A percentile compares a stretch with the other conserved stretches of the same genome.
Conservation (phyloP, 495 filamentous ascomycete genomes). For the Ascobolus immersus region DNA sequence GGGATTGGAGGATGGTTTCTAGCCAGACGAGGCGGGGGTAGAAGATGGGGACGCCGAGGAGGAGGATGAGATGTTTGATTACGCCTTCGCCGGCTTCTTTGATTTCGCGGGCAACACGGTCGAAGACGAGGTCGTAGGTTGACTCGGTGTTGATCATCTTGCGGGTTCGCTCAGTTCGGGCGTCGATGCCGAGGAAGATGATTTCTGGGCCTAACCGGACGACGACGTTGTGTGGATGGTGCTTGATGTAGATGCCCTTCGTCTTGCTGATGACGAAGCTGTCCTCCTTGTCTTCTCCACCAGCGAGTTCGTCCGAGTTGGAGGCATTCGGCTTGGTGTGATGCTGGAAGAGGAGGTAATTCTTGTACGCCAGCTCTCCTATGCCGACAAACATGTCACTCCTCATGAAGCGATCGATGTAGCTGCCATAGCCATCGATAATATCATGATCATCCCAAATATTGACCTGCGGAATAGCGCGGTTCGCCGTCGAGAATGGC, state of each 20-base stretch:
- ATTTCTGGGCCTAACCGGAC: constrained; percentile 62
- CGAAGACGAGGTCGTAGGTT: constrained; percentile 65
- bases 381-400: constrained; percentile 80
- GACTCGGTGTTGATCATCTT: constrained; percentile 78
- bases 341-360: constrained; percentile 88
- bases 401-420: constrained; percentile 81
- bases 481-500: constrained; percentile 63
- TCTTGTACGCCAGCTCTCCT: constrained; percentile 62
- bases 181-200: constrained; percentile 69
- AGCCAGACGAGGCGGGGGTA: constrained; percentile 90
- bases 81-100: constrained; percentile 22
- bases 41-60: constrained; percentile 80
- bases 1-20: constrained; percentile 63
- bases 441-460: constrained; percentile 53
- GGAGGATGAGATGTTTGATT: constrained; percentile 59
- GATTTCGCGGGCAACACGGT: constrained; percentile 39
- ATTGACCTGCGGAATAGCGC: constrained; percentile 72
- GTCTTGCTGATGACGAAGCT: constrained; percentile 55
- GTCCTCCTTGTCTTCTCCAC: constrained; percentile 27
- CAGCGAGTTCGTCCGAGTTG: neutral
- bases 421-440: constrained; percentile 81
- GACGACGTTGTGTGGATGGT: constrained; percentile 57
- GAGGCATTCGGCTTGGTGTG: constrained; percentile 24
- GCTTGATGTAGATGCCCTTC: constrained; percentile 43
- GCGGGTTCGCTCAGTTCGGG: constrained; percentile 71